Conservation (phyloP, 371 early-diverging fungal genomes). For the Mortierella sp. region DNA sequence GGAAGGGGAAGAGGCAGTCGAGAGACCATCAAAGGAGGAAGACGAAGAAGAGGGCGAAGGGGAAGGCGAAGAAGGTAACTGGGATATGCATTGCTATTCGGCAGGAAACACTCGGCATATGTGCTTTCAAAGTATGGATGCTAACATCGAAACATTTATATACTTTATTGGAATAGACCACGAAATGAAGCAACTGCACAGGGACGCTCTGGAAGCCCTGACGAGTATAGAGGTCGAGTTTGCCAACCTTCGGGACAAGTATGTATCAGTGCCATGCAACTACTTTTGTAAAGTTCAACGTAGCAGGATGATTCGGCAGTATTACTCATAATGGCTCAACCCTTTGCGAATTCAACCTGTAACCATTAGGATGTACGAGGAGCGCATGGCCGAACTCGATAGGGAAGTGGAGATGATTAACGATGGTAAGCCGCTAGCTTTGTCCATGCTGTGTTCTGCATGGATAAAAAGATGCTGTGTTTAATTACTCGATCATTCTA, state of each 20-base stretch:
- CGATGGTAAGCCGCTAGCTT: conserved; percentile 56
- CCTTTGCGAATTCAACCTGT: too few relatives aligned
- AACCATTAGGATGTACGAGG: conserved; percentile 69
- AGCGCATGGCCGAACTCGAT: conserved; percentile 69
- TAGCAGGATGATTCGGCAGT: neutral
- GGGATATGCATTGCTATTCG: too few relatives aligned
- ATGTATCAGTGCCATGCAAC: conserved; percentile 21
- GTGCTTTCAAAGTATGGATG: neutral
- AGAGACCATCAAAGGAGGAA: conserved; percentile 40
- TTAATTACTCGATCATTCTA: neutral
- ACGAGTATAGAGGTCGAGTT: conserved; percentile 66
- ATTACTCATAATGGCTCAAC: neutral
- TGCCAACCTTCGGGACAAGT: conserved; percentile 65
- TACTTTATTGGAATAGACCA: conserved; percentile 17
- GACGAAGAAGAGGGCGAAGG: conserved; percentile 27
- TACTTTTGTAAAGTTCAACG: neutral
- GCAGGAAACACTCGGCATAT: too few relatives aligned
- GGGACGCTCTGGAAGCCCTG: conserved; percentile 63
- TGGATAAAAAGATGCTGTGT: neutral
- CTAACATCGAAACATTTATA: neutral
- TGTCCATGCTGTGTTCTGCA: neutral
- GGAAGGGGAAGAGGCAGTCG: conserved; percentile 34
- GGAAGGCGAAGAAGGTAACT: conserved; percentile 26
- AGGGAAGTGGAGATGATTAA: conserved; percentile 72
- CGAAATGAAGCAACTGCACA: conserved; percentile 54